Percentiles rank a stretch among this genome's conserved stretches.
phyloP scores from a whole-genome alignment of 441 rosid genomes.

The Arabidopsis lyrata region DNA sequence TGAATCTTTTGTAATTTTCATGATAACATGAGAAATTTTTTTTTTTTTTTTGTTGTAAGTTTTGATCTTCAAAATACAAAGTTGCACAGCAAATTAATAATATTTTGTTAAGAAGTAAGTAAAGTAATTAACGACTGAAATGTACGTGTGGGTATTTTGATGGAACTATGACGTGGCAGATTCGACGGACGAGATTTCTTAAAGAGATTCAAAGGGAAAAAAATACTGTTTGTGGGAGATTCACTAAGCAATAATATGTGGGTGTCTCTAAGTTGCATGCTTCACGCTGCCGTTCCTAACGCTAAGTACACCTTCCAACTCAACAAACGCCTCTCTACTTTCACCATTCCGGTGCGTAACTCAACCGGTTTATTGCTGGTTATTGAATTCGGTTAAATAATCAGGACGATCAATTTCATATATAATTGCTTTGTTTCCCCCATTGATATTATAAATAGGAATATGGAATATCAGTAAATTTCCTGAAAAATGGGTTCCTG shows the following conservation, averaged over 20 bases:
- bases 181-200: conserved; percentile 55
- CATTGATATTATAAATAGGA: conserved; percentile 43
- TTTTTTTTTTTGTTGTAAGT: no score
- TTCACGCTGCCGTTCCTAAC: conserved; percentile 50
- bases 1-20: not conserved
- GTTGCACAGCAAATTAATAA: not conserved
- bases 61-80: conserved; percentile 13
- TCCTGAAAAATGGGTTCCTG: conserved; percentile 54
- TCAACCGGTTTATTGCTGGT: conserved; percentile 12
- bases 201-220: conserved; percentile 51
- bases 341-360: conserved; percentile 53
- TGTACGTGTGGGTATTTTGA: not conserved
- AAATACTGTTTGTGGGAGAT: conserved; percentile 63
- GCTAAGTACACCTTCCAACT: conserved; percentile 37
- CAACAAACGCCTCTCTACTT: conserved; percentile 41
- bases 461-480: conserved; percentile 46
- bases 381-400: not conserved
- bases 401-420: not conserved
- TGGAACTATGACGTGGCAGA: conserved; percentile 41
- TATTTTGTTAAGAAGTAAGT: not conserved
- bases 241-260: conserved; percentile 66
- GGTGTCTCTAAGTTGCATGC: conserved; percentile 57
- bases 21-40: not conserved
- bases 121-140: not conserved
- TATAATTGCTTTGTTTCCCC: not conserved